Evolutionary conservation across 2,329 filamentous ascomycete genomes (phyloP).

Genomic region (Exophiala mesophila): DNA sequence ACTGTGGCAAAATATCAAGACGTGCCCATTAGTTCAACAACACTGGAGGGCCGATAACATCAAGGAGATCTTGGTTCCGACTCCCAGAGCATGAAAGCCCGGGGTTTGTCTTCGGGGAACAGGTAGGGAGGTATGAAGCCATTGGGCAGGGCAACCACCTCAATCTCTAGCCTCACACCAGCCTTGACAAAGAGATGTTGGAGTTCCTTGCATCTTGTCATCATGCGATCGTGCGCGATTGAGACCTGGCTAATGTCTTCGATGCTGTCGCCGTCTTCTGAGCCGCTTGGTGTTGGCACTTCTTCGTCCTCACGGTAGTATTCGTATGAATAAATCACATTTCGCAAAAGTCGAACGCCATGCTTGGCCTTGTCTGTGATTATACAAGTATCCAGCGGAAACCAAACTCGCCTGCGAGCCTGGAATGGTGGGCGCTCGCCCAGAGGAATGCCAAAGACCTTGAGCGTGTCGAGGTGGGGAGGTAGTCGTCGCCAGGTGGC

Average conservation of each 20-base stretch:
- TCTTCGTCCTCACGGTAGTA: constrained; percentile 24
- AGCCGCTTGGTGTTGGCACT: constrained; percentile 8
- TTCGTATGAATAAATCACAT: constrained; percentile 24
- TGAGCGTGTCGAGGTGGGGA: constrained; percentile 23
- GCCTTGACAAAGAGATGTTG: constrained; percentile 16
- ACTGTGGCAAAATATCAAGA: too few relatives aligned
- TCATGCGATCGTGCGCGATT: constrained; percentile 17
- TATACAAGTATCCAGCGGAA: constrained; percentile 23
- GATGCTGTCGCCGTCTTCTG: constrained; percentile 14
- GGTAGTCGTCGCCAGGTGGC: constrained; percentile 23
- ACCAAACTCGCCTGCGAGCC: constrained; percentile 16
- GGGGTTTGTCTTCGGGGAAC: constrained; percentile 24
- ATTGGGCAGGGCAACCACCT: constrained; percentile 22
- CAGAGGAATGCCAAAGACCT: constrained; percentile 24
- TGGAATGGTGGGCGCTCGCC: constrained; percentile 21
- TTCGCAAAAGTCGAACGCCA: constrained; percentile 21
- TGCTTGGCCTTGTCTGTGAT: constrained; percentile 22
- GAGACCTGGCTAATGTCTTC: constrained; percentile 17
- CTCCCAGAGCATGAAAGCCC: constrained; percentile 19
- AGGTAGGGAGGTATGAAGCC: constrained; percentile 28
- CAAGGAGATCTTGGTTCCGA: constrained; percentile 14
- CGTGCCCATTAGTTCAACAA: too few relatives aligned
- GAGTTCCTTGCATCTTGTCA: constrained; percentile 19
- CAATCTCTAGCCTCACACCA: constrained; percentile 18
- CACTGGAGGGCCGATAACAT: too few relatives aligned